Evolutionary conservation across 2,329 filamentous ascomycete species (phyloP), one percentile per base, ranked within the genome.

Genomic region (Magnaporthales sp.): DNA sequence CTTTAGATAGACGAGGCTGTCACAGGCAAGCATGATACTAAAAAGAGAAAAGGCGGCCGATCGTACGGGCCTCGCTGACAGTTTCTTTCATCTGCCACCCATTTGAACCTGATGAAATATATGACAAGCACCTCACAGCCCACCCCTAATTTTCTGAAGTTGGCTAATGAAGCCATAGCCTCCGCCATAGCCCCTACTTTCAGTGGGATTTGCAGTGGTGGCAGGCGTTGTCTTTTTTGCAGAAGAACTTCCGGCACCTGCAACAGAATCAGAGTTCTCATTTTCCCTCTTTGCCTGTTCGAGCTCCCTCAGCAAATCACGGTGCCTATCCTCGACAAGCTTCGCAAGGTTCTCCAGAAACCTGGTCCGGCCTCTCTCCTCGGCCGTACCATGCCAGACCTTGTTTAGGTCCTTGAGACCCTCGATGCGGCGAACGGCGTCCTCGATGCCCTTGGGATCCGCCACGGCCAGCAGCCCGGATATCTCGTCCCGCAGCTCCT

Each of bases 331-430:
- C 74, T 97, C 93, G 1, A 97, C 91, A 77, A 92, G 84, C 80
- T 88, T 92, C 38, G 88, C 87, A 72, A 99, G 76, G 65, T 85
- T 84, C 70, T 98, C 94, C 22, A 99, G 89, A 74, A 97, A 93
- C 73, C 87, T 91, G 10, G 80, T 80, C 66, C 95, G 83, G 6
- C 92, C 92, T 78, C 91, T 96, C 76, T 98, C 95, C 79, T 99
- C 95, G 0, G 91, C 90, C 2, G 95, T 97, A n/a, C 93, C 93
- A 75, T 91, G 94, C 93, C 95, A 99, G 26, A 99, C 88, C n/a
- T 79, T 79, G 4, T 88, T 87, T 69, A 98, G 78, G 69, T 88
- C 85, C 73, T 92, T 89, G 67, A 98, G 82, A 74, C 91, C 87
- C 73, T 92, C 89, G 15, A 98, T 88, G 61, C 91, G 83, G 66